These are phyloP conservation scores for Cladosporium sp. DNA, from an alignment of 2,329 filamentous ascomycete species.

Conservation along the genomic window DNA sequence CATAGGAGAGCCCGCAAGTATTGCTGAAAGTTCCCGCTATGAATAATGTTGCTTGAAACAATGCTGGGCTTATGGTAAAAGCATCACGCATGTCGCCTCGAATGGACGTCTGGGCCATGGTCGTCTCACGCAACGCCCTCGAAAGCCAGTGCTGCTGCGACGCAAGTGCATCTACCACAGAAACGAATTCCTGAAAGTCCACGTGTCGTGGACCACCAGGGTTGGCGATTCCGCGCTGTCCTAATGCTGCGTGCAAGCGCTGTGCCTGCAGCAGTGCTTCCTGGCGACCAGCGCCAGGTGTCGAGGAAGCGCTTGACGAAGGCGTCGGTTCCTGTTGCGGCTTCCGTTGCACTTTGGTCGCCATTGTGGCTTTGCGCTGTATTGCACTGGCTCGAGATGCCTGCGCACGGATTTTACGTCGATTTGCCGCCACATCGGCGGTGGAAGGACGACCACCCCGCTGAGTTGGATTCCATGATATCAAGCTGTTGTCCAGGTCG, in stretches of 20 bases:
- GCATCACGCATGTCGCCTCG: conserved; percentile 26
- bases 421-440: background rate
- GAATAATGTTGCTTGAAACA: conserved; percentile 31
- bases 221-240: background rate
- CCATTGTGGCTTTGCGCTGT: conserved; percentile 18
- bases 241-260: background rate
- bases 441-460: background rate
- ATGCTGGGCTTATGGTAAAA: conserved; percentile 24
- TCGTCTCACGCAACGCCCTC: conserved; percentile 21
- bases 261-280: conserved; percentile 3
- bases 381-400: conserved; percentile 13
- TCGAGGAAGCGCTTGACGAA: background rate
- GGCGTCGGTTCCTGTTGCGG: conserved; percentile 1
- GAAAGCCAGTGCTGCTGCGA: conserved; percentile 17
- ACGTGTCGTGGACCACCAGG: background rate
- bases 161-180: conserved; percentile 10
- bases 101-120: conserved; percentile 27
- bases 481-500: conserved; percentile 9
- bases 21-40: conserved; percentile 29
- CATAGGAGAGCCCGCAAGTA: conserved; percentile 27
- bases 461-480: conserved; percentile 16
- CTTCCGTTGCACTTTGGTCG: background rate
- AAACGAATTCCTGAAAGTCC: conserved; percentile 16
- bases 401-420: conserved; percentile 15
- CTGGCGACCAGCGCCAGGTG: background rate